Conservation (phyloP, 176 grass and related monocot species). For the Cenchrus fungigraminus region DNA sequence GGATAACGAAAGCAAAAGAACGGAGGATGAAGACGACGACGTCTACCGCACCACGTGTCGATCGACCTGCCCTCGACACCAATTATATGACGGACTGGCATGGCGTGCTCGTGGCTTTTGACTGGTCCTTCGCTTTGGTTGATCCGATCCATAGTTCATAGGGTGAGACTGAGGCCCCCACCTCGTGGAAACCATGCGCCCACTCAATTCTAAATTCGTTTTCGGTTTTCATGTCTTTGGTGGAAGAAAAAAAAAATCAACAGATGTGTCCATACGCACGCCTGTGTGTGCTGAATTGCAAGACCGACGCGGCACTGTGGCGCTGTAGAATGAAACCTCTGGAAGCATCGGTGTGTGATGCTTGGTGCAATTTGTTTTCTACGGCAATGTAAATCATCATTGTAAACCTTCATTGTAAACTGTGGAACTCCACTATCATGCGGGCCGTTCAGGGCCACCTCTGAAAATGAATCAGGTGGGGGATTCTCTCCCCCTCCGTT, state of each 20-base stretch:
- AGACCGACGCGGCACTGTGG: too few relatives aligned
- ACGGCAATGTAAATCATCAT: too few relatives aligned
- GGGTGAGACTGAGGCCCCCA: neutral
- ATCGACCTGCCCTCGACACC: neutral
- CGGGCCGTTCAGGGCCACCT: too few relatives aligned
- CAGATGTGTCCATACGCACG: too few relatives aligned
- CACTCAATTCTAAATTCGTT: neutral
- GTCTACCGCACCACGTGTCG: neutral
- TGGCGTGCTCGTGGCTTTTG: neutral
- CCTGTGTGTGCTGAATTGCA: too few relatives aligned
- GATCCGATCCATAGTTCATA: neutral
- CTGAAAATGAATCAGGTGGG: too few relatives aligned
- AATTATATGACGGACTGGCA: constrained; percentile 26
- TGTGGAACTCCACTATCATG: too few relatives aligned
- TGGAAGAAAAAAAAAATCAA: neutral
- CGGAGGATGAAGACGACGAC: neutral
- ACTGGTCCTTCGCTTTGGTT: neutral
- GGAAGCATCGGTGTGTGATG: too few relatives aligned
- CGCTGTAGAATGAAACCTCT: too few relatives aligned
- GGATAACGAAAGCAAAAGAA: constrained; percentile 23
- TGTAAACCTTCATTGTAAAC: too few relatives aligned
- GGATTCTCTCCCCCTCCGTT: too few relatives aligned
- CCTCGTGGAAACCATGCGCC: neutral
- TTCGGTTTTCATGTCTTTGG: neutral
- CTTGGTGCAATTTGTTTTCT: too few relatives aligned